These are phyloP conservation scores for Tetrahymena malaccensis DNA, from an alignment of 73 alveolate genomes.

Conservation along the genomic window DNA sequence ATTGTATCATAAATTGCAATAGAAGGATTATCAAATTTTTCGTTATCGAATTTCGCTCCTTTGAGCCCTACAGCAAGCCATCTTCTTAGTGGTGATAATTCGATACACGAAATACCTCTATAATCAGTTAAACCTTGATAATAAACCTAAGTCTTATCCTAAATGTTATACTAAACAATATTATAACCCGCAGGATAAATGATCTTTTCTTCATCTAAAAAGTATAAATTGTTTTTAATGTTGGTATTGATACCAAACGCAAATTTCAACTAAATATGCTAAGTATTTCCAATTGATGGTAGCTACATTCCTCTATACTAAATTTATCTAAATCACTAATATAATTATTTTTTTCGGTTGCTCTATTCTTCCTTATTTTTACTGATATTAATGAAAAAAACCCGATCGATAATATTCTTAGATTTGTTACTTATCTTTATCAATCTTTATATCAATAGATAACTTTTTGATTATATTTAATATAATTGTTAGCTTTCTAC, in stretches of 20 bases:
- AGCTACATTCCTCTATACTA: not conserved
- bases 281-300: not conserved
- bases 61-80: slow-evolving; percentile 37
- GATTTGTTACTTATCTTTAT: not conserved
- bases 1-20: slow-evolving; percentile 32
- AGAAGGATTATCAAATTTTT: slow-evolving; percentile 6
- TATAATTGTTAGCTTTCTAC: not conserved
- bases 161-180: slow-evolving; percentile 46
- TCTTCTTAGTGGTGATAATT: slow-evolving; percentile 31
- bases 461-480: not conserved
- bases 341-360: not conserved
- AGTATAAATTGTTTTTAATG: slow-evolving; percentile 50
- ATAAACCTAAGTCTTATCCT: slow-evolving; percentile 20
- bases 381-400: not conserved
- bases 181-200: slow-evolving; percentile 93
- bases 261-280: slow-evolving; percentile 38
- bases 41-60: slow-evolving; percentile 19
- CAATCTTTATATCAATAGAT: not conserved
- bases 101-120: slow-evolving; percentile 35
- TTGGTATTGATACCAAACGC: slow-evolving; percentile 77
- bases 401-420: not conserved
- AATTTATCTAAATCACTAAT: not conserved
- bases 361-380: not conserved
- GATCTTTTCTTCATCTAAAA: slow-evolving; percentile 75
- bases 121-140: slow-evolving; percentile 29